Evolutionary conservation across 352 stramenopile genomes (phyloP), one percentile per base, ranked within the genome.

Genomic region (Phytopythium oedochilum): DNA sequence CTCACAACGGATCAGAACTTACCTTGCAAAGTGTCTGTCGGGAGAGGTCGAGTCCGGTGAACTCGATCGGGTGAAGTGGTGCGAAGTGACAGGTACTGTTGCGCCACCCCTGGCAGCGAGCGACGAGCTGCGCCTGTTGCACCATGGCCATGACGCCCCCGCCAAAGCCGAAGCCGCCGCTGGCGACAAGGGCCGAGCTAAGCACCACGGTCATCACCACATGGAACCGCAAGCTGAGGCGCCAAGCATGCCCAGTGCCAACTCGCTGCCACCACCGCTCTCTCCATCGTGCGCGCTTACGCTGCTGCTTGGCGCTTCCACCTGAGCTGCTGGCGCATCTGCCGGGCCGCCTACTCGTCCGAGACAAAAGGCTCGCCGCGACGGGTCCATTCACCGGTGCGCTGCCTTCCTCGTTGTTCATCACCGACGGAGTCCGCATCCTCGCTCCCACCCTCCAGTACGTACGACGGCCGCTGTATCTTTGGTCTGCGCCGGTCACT

Each of bases 1-100:
- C n/a, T n/a, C n/a, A n/a, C n/a, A n/a, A n/a, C n/a, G n/a, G n/a
- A n/a, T n/a, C n/a, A n/a, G n/a, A n/a, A n/a, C n/a, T 11, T 72
- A 86, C 79, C 58, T 83, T 88, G 63, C 83, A 93, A 52, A 93
- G 68, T 3, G 78, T 89, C 58, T 93, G 83, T n/a, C 64, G 54
- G 6, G 57, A 50, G 10, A 88, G 59, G 42, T 88, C 52, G 1
- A 90, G 68, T 0, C 62, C 55, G 15, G 65, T 54, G 42, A 88
- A 71, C 39, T 72, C 49, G 23, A 90, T 59, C 6, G 70, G 66
- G n/a, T 83, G 66, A 46, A 85, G 54, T 25, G 68, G 62, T 6
- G 61, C 45, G 44, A 93, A 90, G 12, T 39, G 59, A 51, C 83
- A 93, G 38, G 69, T 66, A 53, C 60, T 68, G 53, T 80, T 74